These are phyloP conservation scores for Alternaria sp. DNA, from an alignment of 2,329 filamentous ascomycete species.

Conservation along the genomic window DNA sequence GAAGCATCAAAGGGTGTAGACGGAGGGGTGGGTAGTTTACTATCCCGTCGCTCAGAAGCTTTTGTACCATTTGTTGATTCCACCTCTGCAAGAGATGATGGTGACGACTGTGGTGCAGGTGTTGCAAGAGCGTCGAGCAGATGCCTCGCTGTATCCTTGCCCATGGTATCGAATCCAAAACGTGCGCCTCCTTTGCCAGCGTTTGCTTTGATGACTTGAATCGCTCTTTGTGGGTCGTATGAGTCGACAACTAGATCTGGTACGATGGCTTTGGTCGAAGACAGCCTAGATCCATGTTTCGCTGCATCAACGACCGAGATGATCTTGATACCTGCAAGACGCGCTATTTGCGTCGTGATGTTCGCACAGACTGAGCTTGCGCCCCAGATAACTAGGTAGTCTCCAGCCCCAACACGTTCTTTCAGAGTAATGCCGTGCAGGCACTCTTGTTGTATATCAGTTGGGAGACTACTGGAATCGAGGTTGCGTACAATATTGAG, in stretches of 20 bases:
- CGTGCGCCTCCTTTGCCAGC: slow-evolving; percentile 64
- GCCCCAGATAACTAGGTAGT: slow-evolving; percentile 80
- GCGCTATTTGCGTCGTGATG: slow-evolving; percentile 72
- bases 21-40: slow-evolving; percentile 38
- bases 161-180: slow-evolving; percentile 75
- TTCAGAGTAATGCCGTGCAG: slow-evolving; percentile 61
- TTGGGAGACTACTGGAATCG: slow-evolving; percentile 60
- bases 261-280: slow-evolving; percentile 52
- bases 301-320: slow-evolving; percentile 73
- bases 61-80: background rate
- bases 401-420: slow-evolving; percentile 67
- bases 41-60: slow-evolving; percentile 16
- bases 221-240: slow-evolving; percentile 70
- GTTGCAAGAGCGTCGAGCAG: slow-evolving; percentile 63
- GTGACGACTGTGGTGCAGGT: slow-evolving; percentile 12
- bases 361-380: slow-evolving; percentile 76
- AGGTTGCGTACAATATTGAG: slow-evolving; percentile 60
- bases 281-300: slow-evolving; percentile 65
- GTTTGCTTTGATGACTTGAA: slow-evolving; percentile 69
- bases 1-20: slow-evolving; percentile 31
- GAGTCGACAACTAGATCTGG: slow-evolving; percentile 76
- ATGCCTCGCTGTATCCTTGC: slow-evolving; percentile 68
- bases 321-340: slow-evolving; percentile 70
- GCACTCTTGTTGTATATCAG: slow-evolving; percentile 71
- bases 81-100: background rate